These are phyloP conservation scores for Daldinia eschscholtzii DNA, from an alignment of 2,329 filamentous ascomycete species.

Conservation along the genomic window DNA sequence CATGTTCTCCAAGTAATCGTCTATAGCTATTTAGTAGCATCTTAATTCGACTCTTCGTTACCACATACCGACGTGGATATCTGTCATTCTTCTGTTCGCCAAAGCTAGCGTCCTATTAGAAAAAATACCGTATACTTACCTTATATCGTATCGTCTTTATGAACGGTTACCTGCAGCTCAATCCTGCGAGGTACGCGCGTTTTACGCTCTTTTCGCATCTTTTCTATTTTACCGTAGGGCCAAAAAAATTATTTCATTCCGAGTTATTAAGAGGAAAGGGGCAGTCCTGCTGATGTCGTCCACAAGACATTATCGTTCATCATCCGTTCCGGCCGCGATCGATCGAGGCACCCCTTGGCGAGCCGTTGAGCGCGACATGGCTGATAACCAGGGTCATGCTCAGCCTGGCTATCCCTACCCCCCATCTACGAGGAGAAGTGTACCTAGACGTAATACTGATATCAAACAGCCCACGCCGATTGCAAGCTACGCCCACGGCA, in stretches of 20 bases:
- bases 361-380: constrained; percentile 42
- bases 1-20: constrained; percentile 31
- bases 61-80: constrained; percentile 23
- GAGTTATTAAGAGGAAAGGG: constrained; percentile 13
- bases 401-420: constrained; percentile 36
- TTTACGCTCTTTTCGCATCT: constrained; percentile 41
- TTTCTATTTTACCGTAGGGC: constrained; percentile 29
- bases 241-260: constrained; percentile 31
- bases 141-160: constrained; percentile 25
- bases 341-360: constrained; percentile 38
- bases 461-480: constrained; percentile 35
- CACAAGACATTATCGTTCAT: constrained; percentile 36
- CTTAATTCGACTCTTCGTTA: constrained; percentile 27
- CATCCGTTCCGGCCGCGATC: constrained; percentile 37
- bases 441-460: constrained; percentile 40
- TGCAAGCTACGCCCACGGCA: constrained; percentile 24
- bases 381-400: constrained; percentile 40
- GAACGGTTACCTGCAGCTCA: constrained; percentile 44
- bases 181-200: constrained; percentile 45
- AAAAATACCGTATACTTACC: constrained; percentile 23
- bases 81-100: constrained; percentile 38
- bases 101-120: constrained; percentile 41
- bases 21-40: constrained; percentile 34
- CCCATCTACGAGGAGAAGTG: constrained; percentile 35
- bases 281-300: constrained; percentile 26